phyloP scores from a whole-genome alignment of 176 grass and related monocot genomes.

The Oryza officinalis region DNA sequence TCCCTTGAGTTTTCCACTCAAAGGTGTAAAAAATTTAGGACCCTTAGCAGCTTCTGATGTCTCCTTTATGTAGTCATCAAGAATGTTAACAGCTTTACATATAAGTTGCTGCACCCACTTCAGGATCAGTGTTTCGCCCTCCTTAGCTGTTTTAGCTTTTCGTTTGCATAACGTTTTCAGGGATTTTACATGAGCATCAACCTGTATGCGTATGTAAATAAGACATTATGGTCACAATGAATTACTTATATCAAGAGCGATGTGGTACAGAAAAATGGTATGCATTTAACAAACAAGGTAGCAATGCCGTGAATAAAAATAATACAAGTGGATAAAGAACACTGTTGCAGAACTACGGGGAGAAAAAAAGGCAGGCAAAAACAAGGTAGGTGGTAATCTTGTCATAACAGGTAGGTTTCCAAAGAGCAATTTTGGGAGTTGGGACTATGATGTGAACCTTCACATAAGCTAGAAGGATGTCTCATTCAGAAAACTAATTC shows the following conservation, averaged over 20 bases:
- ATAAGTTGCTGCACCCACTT: slow-evolving; percentile 84
- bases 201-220: slow-evolving; percentile 50
- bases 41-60: slow-evolving; percentile 46
- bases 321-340: slow-evolving; percentile 19
- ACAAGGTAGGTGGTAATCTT: slow-evolving; percentile 21
- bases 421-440: slow-evolving; percentile 27
- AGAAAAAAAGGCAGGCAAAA: background rate
- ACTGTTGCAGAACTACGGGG: background rate
- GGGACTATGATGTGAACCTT: slow-evolving; percentile 5
- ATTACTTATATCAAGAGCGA: slow-evolving; percentile 18
- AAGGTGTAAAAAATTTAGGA: slow-evolving; percentile 62
- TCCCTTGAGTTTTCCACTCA: slow-evolving; percentile 51
- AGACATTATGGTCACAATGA: slow-evolving; percentile 13
- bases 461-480: slow-evolving; percentile 25
- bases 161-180: slow-evolving; percentile 85
- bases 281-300: background rate
- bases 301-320: background rate
- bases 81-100: slow-evolving; percentile 38
- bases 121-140: slow-evolving; percentile 60
- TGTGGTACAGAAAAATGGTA: slow-evolving; percentile 22
- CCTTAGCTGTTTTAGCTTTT: slow-evolving; percentile 69
- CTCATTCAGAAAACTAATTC: slow-evolving; percentile 4
- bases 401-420: slow-evolving; percentile 4
- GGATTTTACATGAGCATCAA: slow-evolving; percentile 94
- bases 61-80: slow-evolving; percentile 66